Percentiles rank a stretch among this genome's conserved stretches.
Evolutionary conservation across 441 rosid species (phyloP).

Genomic region (Mallotus repandus): DNA sequence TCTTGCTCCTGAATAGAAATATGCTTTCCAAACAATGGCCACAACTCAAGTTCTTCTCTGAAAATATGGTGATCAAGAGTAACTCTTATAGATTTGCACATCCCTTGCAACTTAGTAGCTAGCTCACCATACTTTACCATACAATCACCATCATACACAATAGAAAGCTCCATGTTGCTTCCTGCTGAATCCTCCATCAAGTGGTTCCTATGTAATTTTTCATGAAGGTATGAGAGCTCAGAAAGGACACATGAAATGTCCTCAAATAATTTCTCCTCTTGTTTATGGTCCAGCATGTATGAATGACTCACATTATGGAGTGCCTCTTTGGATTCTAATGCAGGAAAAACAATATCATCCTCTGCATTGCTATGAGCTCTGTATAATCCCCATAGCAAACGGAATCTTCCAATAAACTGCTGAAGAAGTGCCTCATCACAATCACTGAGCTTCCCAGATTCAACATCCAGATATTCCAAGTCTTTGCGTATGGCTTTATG

Average conservation of each 20-base stretch:
- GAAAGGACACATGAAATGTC: conserved; percentile 53
- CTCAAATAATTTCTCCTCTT: conserved; percentile 58
- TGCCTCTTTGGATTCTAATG: conserved; percentile 68
- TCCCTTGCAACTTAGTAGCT: conserved; percentile 60
- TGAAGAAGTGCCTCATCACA: conserved; percentile 49
- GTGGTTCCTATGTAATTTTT: conserved; percentile 21
- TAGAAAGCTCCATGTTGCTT: conserved; percentile 21
- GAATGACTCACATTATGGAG: conserved; percentile 76
- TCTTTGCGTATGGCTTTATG: conserved; percentile 74
- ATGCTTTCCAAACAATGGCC: conserved; percentile 62
- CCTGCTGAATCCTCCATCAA: conserved; percentile 21
- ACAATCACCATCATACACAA: conserved; percentile 25
- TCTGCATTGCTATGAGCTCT: conserved; percentile 80
- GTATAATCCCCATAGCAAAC: conserved; percentile 60
- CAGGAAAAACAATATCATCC: conserved; percentile 76
- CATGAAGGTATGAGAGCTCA: conserved; percentile 48
- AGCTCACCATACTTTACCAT: conserved; percentile 43
- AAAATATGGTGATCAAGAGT: conserved; percentile 59
- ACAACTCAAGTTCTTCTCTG: conserved; percentile 62
- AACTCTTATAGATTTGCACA: conserved; percentile 63
- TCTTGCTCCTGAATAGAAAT: conserved; percentile 66
- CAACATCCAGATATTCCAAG: conserved; percentile 61
- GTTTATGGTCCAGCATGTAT: conserved; percentile 67
- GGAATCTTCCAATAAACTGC: conserved; percentile 68
- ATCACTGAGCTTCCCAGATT: conserved; percentile 56